Percentiles rank a stretch among this genome's conserved stretches.
These are phyloP conservation scores for Claviceps spartinae DNA, from an alignment of 2,329 filamentous ascomycete species.

Conservation along the genomic window DNA sequence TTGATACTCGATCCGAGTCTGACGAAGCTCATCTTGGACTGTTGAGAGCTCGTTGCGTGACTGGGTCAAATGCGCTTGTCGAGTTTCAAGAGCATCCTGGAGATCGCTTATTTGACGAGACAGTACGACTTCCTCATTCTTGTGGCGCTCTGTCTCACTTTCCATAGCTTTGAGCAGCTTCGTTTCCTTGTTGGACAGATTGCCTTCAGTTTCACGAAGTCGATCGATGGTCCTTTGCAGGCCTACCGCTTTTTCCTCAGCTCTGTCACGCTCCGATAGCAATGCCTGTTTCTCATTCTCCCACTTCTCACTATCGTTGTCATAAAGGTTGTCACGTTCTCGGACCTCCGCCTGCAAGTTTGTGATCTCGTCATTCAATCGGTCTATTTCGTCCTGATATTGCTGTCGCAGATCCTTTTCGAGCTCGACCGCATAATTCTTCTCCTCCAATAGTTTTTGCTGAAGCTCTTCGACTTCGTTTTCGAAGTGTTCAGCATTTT, in stretches of 20 bases:
- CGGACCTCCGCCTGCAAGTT: slow-evolving; percentile 50
- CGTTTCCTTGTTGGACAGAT: slow-evolving; percentile 52
- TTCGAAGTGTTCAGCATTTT: slow-evolving; percentile 41
- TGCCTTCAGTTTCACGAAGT: slow-evolving; percentile 54
- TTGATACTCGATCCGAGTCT: slow-evolving; percentile 50
- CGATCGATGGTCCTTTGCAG: slow-evolving; percentile 59
- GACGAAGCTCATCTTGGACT: slow-evolving; percentile 56
- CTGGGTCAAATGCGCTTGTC: slow-evolving; percentile 51
- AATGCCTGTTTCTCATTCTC: slow-evolving; percentile 49
- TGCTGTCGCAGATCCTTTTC: slow-evolving; percentile 43
- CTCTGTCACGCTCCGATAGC: slow-evolving; percentile 50
- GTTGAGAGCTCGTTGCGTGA: slow-evolving; percentile 52
- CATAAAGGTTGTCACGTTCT: slow-evolving; percentile 57
- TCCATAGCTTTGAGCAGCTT: slow-evolving; percentile 55
- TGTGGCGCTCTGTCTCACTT: slow-evolving; percentile 58
- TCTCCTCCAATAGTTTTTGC: slow-evolving; percentile 36
- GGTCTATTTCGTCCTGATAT: slow-evolving; percentile 32
- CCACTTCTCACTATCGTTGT: slow-evolving; percentile 61
- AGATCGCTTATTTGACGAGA: slow-evolving; percentile 62
- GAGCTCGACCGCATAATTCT: slow-evolving; percentile 42
- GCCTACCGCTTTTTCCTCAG: slow-evolving; percentile 52
- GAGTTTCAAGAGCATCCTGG: slow-evolving; percentile 54
- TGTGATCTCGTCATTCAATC: slow-evolving; percentile 45
- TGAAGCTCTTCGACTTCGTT: slow-evolving; percentile 34
- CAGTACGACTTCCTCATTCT: slow-evolving; percentile 56